A percentile compares a stretch with the other conserved stretches of the same genome.
These are phyloP conservation scores for Puccinia horiana DNA, from an alignment of 1,284 basidiomycete species.

Conservation along the genomic window DNA sequence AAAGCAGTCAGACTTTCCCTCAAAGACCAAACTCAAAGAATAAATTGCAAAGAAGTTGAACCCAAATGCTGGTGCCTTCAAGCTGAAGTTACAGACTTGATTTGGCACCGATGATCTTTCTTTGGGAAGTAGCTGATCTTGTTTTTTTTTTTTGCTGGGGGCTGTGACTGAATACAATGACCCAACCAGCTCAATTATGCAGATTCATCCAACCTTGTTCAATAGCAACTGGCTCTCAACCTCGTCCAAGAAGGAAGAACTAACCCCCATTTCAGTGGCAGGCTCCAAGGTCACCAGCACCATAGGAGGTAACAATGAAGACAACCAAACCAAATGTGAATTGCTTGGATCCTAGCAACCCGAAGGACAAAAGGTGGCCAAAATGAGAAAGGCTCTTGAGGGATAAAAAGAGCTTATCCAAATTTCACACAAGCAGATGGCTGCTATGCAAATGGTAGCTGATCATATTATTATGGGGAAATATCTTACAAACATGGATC, in stretches of 20 bases:
- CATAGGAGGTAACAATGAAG: background rate
- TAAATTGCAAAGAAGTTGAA: too few species aligned
- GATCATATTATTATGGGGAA: background rate
- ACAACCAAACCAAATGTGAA: background rate
- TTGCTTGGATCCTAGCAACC: background rate
- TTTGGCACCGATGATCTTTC: too few species aligned
- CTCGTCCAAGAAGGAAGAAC: background rate
- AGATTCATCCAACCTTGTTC: constrained; percentile 12
- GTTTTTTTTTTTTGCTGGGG: background rate
- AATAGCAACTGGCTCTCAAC: background rate
- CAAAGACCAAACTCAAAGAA: too few species aligned
- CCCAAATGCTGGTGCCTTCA: too few species aligned
- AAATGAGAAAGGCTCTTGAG: constrained; percentile 1
- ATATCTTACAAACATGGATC: background rate
- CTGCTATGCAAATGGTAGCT: background rate
- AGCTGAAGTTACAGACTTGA: too few species aligned
- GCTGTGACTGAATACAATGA: too few species aligned
- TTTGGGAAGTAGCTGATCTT: too few species aligned
- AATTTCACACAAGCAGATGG: background rate
- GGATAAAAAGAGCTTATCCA: background rate
- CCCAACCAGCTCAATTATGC: too few species aligned
- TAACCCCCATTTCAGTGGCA: background rate
- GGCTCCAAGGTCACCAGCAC: background rate
- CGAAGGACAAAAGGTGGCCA: background rate
- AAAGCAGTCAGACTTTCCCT: too few species aligned